Evolutionary conservation across 495 filamentous ascomycete species (phyloP).

Genomic region (Barbatosphaeria neglecta): DNA sequence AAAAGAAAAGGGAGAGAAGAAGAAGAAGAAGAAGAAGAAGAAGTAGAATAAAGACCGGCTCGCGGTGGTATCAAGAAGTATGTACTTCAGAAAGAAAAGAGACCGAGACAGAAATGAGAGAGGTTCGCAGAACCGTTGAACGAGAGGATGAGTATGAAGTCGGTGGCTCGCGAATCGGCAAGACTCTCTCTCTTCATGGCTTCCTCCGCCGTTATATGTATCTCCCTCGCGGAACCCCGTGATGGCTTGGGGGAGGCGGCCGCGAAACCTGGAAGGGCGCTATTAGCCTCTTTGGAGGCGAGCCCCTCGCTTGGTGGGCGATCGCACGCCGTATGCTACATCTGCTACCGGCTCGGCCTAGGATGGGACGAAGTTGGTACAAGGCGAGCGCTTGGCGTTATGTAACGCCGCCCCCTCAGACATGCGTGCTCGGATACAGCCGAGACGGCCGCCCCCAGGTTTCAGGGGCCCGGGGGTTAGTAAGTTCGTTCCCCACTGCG

Average conservation of each 20-base stretch:
- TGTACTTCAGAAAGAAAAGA: conserved; percentile 10
- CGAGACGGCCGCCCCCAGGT: neutral
- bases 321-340: too few relatives aligned
- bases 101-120: too few relatives aligned
- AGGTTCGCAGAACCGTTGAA: conserved; percentile 16
- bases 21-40: neutral
- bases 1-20: neutral
- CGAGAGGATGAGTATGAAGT: neutral
- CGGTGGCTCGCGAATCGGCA: too few relatives aligned
- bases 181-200: too few relatives aligned
- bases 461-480: neutral
- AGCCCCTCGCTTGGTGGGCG: neutral
- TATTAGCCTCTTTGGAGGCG: too few relatives aligned
- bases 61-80: conserved; percentile 9
- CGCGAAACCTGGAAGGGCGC: neutral
- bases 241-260: too few relatives aligned
- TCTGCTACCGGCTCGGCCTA: neutral
- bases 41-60: conserved; percentile 14
- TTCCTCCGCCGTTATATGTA: too few relatives aligned
- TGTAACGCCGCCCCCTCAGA: neutral
- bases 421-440: neutral
- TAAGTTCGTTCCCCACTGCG: neutral
- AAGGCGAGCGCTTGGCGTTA: neutral
- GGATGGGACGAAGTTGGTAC: neutral
- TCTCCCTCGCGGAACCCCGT: too few relatives aligned